phyloP scores from a whole-genome alignment of 208 protist genomes.

The Trichomonas gallinae region DNA sequence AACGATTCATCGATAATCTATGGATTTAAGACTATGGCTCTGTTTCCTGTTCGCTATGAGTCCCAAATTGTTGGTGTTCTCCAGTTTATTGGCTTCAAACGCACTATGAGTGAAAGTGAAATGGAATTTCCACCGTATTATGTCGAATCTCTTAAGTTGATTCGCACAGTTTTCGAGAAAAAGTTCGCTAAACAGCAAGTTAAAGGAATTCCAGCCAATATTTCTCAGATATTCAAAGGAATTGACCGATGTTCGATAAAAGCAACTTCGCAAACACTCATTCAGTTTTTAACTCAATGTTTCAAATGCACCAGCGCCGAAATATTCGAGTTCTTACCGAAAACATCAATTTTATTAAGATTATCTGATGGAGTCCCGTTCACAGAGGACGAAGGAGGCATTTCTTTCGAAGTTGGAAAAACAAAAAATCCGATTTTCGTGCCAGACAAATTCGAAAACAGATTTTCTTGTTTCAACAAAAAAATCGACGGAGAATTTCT shows the following conservation, averaged over 20 bases:
- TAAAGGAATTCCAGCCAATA: neutral
- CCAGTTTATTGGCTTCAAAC: neutral
- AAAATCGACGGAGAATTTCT: neutral
- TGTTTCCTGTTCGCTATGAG: neutral
- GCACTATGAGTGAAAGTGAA: neutral
- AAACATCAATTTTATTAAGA: neutral
- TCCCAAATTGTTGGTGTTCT: neutral
- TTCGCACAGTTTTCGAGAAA: neutral
- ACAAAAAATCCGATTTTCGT: neutral
- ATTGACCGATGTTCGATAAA: neutral
- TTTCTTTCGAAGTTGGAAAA: neutral
- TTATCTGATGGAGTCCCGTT: neutral
- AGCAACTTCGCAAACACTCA: neutral
- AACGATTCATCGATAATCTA: neutral
- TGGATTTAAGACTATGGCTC: neutral
- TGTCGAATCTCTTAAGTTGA: neutral
- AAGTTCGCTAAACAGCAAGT: neutral
- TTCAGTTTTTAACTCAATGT: neutral
- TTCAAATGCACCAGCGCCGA: neutral
- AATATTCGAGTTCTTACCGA: neutral
- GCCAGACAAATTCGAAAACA: neutral
- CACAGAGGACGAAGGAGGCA: neutral
- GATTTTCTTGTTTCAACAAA: neutral
- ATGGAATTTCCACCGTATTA: neutral
- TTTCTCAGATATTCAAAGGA: neutral